Percentiles rank a stretch among this genome's conserved stretches.
Conservation (phyloP, 2,329 filamentous ascomycete genomes). For the Neoscytalidium dimidiatum region DNA sequence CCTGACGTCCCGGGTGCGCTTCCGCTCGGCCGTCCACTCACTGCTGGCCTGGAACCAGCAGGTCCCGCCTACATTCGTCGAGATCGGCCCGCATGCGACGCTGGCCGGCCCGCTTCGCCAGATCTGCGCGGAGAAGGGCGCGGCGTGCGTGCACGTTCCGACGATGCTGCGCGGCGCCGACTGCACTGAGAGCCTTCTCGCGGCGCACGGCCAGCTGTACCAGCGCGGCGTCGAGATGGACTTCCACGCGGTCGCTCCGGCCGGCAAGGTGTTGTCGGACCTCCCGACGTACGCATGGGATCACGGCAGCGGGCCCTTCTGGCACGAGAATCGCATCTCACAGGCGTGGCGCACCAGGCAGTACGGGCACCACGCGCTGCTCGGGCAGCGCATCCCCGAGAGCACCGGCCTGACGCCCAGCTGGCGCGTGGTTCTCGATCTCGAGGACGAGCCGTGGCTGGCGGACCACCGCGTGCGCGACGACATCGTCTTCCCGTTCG, state of each 20-base stretch:
- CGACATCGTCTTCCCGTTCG: slow-evolving; percentile 35
- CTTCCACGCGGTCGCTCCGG: neutral
- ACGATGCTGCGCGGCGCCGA: slow-evolving; percentile 25
- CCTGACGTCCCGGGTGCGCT: slow-evolving; percentile 7
- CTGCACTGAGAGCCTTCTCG: neutral
- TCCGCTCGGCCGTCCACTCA: neutral
- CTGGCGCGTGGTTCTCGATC: slow-evolving; percentile 36
- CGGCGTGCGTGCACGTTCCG: slow-evolving; percentile 16
- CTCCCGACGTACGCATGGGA: slow-evolving; percentile 22
- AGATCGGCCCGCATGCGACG: slow-evolving; percentile 41
- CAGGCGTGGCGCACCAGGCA: slow-evolving; percentile 8
- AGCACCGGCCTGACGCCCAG: slow-evolving; percentile 29
- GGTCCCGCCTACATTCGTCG: slow-evolving; percentile 27
- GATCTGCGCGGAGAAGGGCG: slow-evolving; percentile 25
- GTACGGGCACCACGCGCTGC: slow-evolving; percentile 24
- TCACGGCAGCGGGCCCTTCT: slow-evolving; percentile 20
- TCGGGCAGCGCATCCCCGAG: slow-evolving; percentile 27
- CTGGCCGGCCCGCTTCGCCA: slow-evolving; percentile 33
- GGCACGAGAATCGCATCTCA: slow-evolving; percentile 20
- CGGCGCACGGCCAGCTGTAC: slow-evolving; percentile 6
- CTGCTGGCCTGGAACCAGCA: too few species aligned
- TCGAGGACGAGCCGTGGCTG: slow-evolving; percentile 39
- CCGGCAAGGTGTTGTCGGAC: neutral
- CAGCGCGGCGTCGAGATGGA: neutral
- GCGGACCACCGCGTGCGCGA: slow-evolving; percentile 34